Evolutionary conservation across 805 yeast genomes (phyloP).

Genomic region (Saturnispora diversa): DNA sequence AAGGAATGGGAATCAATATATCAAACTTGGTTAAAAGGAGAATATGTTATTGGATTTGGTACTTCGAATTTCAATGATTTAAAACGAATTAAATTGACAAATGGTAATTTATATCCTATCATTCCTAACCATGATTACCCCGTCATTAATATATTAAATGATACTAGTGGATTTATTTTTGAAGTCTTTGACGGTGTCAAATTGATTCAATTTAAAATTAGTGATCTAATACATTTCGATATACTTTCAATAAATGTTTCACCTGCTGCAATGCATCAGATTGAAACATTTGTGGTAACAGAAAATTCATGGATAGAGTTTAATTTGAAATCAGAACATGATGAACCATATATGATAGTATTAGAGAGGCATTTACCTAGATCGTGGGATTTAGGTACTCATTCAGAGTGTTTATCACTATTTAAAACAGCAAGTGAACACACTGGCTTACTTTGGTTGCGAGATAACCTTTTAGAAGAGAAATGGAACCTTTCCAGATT

Average conservation of each 20-base stretch:
- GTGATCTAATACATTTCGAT: constrained; percentile 8
- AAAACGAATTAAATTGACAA: not conserved
- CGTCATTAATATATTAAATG: not conserved
- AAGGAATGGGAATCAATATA: constrained; percentile 5
- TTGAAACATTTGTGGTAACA: constrained; percentile 1
- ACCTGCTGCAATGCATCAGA: constrained; percentile 1
- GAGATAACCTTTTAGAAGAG: not conserved
- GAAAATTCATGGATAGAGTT: not conserved
- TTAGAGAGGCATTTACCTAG: constrained; percentile 8
- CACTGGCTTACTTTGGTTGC: constrained; percentile 3
- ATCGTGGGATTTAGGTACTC: not conserved
- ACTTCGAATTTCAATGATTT: constrained; percentile 3
- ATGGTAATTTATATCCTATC: not conserved
- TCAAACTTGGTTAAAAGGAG: constrained; percentile 1
- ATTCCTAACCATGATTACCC: constrained; percentile 11
- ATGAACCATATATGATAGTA: not conserved
- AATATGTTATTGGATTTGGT: constrained; percentile 6
- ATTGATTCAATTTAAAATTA: not conserved
- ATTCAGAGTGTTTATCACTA: not conserved
- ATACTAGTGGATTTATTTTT: not conserved
- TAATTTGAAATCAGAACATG: not conserved
- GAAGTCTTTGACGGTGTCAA: constrained; percentile 5
- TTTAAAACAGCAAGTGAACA: not conserved
- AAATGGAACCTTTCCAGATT: constrained; percentile 3
- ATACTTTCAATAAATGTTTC: constrained; percentile 1